A percentile compares a stretch with the other conserved stretches of the same genome.
These are phyloP conservation scores for Suhomyces kunorum DNA, from an alignment of 1,139 yeast species.

Conservation along the genomic window DNA sequence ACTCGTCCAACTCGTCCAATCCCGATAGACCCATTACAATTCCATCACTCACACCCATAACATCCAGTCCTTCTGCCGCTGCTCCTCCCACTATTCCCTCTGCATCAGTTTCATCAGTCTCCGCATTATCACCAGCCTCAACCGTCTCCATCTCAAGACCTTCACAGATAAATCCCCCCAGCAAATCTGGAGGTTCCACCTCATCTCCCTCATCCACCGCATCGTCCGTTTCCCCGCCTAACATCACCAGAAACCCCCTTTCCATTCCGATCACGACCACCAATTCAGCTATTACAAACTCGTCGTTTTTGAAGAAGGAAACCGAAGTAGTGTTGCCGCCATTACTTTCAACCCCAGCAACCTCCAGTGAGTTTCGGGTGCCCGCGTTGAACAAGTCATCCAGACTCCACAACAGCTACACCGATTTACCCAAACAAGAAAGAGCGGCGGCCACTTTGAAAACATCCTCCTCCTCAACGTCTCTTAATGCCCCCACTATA, in stretches of 20 bases:
- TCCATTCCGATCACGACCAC: conserved; percentile 10
- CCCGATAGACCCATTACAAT: conserved; percentile 9
- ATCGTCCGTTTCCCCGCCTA: conserved; percentile 10
- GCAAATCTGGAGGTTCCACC: neutral
- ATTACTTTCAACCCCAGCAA: conserved; percentile 10
- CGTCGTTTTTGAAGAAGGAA: conserved; percentile 11
- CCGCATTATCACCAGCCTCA: conserved; percentile 6
- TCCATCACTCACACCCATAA: conserved; percentile 18
- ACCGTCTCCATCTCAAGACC: conserved; percentile 3
- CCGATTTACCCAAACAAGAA: conserved; percentile 11
- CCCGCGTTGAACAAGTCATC: conserved; percentile 13
- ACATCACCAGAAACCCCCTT: conserved; percentile 8
- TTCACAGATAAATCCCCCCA: neutral
- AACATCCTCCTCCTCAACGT: conserved; percentile 9
- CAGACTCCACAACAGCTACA: conserved; percentile 11
- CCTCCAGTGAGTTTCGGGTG: conserved; percentile 11
- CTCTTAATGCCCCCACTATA: conserved; percentile 2
- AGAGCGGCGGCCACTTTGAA: conserved; percentile 1
- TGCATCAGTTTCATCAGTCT: neutral
- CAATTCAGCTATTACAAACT: neutral
- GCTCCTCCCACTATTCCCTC: conserved; percentile 13
- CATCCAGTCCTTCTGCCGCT: conserved; percentile 18
- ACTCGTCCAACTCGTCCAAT: conserved; percentile 6
- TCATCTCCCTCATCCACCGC: conserved; percentile 9
- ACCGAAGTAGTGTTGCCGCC: conserved; percentile 10